These are phyloP conservation scores for Sphagnum contortum DNA, from an alignment of 225 moss, liverwort and hornwort genomes.

Conservation along the genomic window DNA sequence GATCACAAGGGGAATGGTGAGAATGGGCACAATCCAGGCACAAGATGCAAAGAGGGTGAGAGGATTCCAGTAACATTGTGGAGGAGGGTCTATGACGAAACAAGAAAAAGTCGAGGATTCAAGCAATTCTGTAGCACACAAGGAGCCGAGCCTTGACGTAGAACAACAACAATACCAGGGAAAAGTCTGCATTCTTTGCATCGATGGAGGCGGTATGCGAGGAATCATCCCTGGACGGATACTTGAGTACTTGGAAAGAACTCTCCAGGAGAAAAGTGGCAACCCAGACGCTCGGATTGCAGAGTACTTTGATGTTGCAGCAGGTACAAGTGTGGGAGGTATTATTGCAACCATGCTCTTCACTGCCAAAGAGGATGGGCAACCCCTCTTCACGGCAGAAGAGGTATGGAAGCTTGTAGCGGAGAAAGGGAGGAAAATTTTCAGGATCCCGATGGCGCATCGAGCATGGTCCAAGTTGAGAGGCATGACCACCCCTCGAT, in stretches of 20 bases:
- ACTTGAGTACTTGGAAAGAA: conserved; percentile 58
- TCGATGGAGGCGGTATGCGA: conserved; percentile 93
- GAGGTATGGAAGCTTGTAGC: conserved; percentile 76
- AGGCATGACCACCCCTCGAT: conserved; percentile 42
- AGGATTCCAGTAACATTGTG: no score
- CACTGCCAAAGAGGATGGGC: conserved; percentile 45
- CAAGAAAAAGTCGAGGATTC: no score
- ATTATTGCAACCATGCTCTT: conserved; percentile 85
- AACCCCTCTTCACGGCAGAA: conserved; percentile 61
- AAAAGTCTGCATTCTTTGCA: conserved; percentile 76
- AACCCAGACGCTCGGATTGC: conserved; percentile 68
- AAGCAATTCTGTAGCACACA: no score
- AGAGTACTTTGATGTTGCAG: conserved; percentile 80
- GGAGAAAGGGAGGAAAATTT: conserved; percentile 58
- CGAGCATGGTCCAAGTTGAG: conserved; percentile 59
- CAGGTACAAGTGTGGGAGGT: conserved; percentile 84
- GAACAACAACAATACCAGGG: conserved; percentile 5
- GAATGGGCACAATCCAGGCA: no score
- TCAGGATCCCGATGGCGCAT: conserved; percentile 46
- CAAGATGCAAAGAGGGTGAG: no score
- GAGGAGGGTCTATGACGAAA: no score
- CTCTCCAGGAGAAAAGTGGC: conserved; percentile 62
- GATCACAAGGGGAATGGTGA: no score
- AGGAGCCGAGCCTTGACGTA: no score
- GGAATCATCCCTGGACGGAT: conserved; percentile 80